These are phyloP conservation scores for Gamarada debralockiae DNA, from an alignment of 495 filamentous ascomycete species.

Conservation along the genomic window DNA sequence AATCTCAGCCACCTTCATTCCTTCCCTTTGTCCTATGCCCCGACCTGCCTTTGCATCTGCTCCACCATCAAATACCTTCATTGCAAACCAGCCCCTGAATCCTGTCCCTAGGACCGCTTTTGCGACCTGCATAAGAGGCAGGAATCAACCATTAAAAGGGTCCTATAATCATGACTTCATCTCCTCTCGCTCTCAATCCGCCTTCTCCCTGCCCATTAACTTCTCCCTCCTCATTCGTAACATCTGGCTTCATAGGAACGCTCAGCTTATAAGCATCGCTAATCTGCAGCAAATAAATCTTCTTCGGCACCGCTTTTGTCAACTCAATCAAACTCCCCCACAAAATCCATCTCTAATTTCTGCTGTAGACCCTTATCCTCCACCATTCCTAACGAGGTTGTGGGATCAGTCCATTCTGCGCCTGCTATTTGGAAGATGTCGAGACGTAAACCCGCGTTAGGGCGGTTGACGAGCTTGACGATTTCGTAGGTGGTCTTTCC, in stretches of 20 bases:
- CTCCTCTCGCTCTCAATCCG: slow-evolving; percentile 53
- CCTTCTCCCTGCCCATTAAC: neutral
- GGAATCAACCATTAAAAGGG: slow-evolving; percentile 71
- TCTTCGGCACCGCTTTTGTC: slow-evolving; percentile 52
- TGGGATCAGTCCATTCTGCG: slow-evolving; percentile 74
- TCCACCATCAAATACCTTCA: slow-evolving; percentile 74
- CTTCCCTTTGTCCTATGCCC: neutral
- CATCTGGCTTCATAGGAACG: slow-evolving; percentile 43
- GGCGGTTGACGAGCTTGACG: slow-evolving; percentile 52
- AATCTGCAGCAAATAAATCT: slow-evolving; percentile 75
- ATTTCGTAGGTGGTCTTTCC: slow-evolving; percentile 68
- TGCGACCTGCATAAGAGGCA: slow-evolving; percentile 63
- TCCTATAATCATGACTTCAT: slow-evolving; percentile 72
- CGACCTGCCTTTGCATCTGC: slow-evolving; percentile 34
- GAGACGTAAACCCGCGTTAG: slow-evolving; percentile 72
- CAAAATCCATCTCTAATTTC: slow-evolving; percentile 47
- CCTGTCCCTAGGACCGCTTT: slow-evolving; percentile 67
- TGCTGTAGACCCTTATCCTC: slow-evolving; percentile 31
- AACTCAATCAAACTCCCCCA: slow-evolving; percentile 51
- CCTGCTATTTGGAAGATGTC: slow-evolving; percentile 81
- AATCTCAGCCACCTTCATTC: slow-evolving; percentile 40
- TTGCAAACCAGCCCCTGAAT: slow-evolving; percentile 67
- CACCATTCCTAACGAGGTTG: slow-evolving; percentile 57
- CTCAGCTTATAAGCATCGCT: slow-evolving; percentile 69
- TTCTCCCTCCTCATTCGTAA: slow-evolving; percentile 21